Conservation (phyloP, 139 green algal species). For the Coccomyxa sp. region DNA sequence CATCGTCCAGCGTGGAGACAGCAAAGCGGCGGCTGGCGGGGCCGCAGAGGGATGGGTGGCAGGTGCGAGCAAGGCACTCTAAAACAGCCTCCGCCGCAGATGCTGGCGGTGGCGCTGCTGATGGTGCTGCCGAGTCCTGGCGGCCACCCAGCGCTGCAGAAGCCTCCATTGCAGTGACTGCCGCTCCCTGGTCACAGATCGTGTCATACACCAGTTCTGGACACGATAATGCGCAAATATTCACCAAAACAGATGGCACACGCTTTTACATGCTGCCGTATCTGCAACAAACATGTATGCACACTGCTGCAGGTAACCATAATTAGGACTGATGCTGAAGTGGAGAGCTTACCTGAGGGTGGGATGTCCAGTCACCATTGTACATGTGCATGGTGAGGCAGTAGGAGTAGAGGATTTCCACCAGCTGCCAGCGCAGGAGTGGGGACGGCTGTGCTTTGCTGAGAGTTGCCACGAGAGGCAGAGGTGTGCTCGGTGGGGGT, state of each 20-base stretch:
- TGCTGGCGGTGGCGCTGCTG: constrained; percentile 10
- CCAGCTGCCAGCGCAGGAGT: constrained; percentile 46
- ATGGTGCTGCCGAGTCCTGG: constrained; percentile 2
- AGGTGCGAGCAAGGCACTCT: too few relatives aligned
- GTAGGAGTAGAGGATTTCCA: constrained; percentile 61
- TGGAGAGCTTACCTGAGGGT: constrained; percentile 13
- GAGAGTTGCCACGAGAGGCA: constrained; percentile 34
- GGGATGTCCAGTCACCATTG: constrained; percentile 38
- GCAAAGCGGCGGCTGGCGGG: constrained; percentile 13
- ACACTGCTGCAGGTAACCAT: background rate
- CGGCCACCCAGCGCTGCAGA: background rate
- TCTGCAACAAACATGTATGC: background rate
- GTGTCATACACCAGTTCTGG: too few relatives aligned
- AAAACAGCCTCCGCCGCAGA: constrained; percentile 1
- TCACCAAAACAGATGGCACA: background rate
- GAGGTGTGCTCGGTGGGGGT: constrained; percentile 15
- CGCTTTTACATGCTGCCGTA: background rate
- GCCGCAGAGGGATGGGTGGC: background rate
- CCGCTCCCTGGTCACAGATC: too few relatives aligned
- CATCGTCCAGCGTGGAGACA: constrained; percentile 43
- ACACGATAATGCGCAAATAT: too few relatives aligned
- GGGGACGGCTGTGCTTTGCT: constrained; percentile 39
- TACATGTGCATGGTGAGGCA: constrained; percentile 41
- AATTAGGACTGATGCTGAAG: background rate
- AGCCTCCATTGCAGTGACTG: too few relatives aligned